phyloP scores from a whole-genome alignment of 768 basidiomycete species.

The Paxillus ammoniavirescens region DNA sequence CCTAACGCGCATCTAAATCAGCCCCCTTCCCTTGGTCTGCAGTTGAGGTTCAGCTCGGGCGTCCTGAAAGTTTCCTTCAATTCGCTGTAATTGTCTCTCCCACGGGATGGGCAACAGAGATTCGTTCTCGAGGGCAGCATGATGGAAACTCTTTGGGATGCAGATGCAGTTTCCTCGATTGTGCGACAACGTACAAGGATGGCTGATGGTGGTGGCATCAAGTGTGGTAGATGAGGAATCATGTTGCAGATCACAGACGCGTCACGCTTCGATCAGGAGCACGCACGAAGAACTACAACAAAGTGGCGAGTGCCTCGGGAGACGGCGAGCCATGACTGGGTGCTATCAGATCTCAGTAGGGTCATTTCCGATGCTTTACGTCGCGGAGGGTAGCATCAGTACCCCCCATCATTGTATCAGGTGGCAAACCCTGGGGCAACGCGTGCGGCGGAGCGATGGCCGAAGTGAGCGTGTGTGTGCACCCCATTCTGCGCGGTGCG shows the following conservation, averaged over 20 bases:
- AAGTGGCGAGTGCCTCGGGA: constrained; percentile 15
- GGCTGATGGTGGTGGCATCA: constrained; percentile 11
- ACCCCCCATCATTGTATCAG: constrained; percentile 20
- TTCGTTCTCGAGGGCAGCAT: constrained; percentile 51
- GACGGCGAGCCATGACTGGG: constrained; percentile 31
- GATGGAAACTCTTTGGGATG: constrained; percentile 25
- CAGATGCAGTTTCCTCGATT: constrained; percentile 5
- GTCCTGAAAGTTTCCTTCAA: constrained; percentile 14
- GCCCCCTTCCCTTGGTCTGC: constrained; percentile 14
- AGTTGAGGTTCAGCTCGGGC: constrained; percentile 9
- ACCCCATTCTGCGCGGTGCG: constrained; percentile 23
- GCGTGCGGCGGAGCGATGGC: constrained; percentile 37
- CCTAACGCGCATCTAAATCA: constrained; percentile 2
- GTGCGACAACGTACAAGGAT: constrained; percentile 23
- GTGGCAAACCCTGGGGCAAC: constrained; percentile 24
- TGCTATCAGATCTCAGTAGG: not conserved
- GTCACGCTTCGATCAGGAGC: constrained; percentile 29
- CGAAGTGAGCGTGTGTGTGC: constrained; percentile 33
- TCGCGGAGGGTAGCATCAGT: not conserved
- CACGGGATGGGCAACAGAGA: constrained; percentile 52
- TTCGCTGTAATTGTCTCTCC: constrained; percentile 41
- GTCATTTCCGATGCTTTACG: not conserved
- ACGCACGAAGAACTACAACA: constrained; percentile 33
- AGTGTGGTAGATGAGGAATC: constrained; percentile 3
- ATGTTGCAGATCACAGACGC: constrained; percentile 4